These are phyloP conservation scores for Endocalyx cinctus DNA, from an alignment of 2,329 filamentous ascomycete species.

Conservation along the genomic window DNA sequence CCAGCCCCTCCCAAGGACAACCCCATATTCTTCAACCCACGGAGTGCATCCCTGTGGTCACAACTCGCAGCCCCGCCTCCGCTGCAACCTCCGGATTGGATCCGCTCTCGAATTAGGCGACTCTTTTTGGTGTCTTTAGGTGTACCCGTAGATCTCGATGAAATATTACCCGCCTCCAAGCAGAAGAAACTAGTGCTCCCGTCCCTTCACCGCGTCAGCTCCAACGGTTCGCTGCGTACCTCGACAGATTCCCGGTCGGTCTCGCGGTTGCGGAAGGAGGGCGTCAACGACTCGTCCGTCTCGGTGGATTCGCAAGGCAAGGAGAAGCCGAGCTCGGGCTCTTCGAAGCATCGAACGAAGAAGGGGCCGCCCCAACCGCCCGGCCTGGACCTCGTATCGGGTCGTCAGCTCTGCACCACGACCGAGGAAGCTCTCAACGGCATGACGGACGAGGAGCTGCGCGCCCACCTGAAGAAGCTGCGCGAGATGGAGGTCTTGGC, in stretches of 20 bases:
- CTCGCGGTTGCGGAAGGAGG: constrained; percentile 41
- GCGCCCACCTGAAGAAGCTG: constrained; percentile 64
- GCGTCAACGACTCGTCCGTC: constrained; percentile 51
- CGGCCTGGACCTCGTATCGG: constrained; percentile 72
- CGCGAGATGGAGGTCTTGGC: constrained; percentile 67
- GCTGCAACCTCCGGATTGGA: constrained; percentile 95
- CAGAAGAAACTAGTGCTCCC: constrained; percentile 96
- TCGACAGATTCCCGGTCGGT: constrained; percentile 50
- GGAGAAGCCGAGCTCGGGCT: constrained; percentile 31
- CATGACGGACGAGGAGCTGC: constrained; percentile 73
- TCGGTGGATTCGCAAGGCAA: constrained; percentile 57
- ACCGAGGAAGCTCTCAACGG: constrained; percentile 79
- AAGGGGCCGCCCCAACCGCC: constrained; percentile 65
- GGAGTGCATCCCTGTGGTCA: constrained; percentile 89
- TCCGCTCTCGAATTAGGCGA: constrained; percentile 87
- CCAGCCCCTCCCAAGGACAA: constrained; percentile 50
- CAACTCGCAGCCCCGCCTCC: constrained; percentile 93
- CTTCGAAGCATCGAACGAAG: constrained; percentile 40
- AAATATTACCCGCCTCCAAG: constrained; percentile 93
- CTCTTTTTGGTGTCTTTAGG: constrained; percentile 94
- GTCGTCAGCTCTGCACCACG: constrained; percentile 73
- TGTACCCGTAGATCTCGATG: constrained; percentile 92
- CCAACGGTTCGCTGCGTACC: constrained; percentile 46
- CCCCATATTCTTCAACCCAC: constrained; percentile 75
- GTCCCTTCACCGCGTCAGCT: constrained; percentile 50